These are phyloP conservation scores for Metarhizium robertsii DNA, from an alignment of 2,329 filamentous ascomycete genomes.

Conservation along the genomic window DNA sequence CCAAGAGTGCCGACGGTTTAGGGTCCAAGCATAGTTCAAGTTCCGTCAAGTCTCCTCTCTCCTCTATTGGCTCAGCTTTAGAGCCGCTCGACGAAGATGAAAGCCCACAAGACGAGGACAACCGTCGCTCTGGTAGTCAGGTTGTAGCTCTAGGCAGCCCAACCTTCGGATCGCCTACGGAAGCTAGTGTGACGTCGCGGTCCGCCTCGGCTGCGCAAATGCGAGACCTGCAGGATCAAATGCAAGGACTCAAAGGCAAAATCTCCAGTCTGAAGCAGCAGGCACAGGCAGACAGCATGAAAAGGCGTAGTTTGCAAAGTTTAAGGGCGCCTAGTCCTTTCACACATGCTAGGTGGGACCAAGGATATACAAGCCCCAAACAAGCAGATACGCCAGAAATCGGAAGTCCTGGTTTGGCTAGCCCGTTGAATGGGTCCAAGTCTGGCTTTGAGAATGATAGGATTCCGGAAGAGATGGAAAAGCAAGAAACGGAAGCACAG, in stretches of 20 bases:
- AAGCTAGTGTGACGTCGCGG: slow-evolving; percentile 47
- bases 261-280: slow-evolving; percentile 73
- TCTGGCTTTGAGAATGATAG: neutral
- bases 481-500: slow-evolving; percentile 3
- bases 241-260: slow-evolving; percentile 76
- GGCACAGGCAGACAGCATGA: slow-evolving; percentile 68
- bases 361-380: slow-evolving; percentile 10
- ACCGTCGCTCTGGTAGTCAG: slow-evolving; percentile 21
- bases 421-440: neutral
- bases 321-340: slow-evolving; percentile 70
- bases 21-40: slow-evolving; percentile 18
- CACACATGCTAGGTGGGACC: slow-evolving; percentile 49
- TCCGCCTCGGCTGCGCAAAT: slow-evolving; percentile 66
- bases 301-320: slow-evolving; percentile 67
- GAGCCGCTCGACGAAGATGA: slow-evolving; percentile 46
- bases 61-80: slow-evolving; percentile 33
- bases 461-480: neutral
- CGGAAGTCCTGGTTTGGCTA: slow-evolving; percentile 2
- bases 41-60: slow-evolving; percentile 26
- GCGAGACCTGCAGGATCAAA: slow-evolving; percentile 68
- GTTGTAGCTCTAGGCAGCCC: slow-evolving; percentile 34
- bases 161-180: slow-evolving; percentile 30
- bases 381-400: slow-evolving; percentile 9
- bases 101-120: slow-evolving; percentile 14
- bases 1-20: slow-evolving; percentile 33